Evolutionary conservation across 768 basidiomycete species (phyloP), one percentile per base, ranked within the genome.

Genomic region (Hygrocybe punicea): DNA sequence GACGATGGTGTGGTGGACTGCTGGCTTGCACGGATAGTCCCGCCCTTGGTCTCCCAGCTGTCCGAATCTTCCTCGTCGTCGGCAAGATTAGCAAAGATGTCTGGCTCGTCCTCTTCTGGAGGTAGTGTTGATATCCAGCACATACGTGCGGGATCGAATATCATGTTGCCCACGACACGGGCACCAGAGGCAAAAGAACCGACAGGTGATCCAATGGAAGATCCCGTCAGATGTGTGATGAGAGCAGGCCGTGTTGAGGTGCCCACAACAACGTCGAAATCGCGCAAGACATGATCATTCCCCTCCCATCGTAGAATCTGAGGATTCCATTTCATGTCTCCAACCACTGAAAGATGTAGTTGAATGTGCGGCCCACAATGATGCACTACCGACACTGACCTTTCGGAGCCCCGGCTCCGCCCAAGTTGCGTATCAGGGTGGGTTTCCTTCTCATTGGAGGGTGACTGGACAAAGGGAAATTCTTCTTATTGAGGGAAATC

Each of bases 271-370:
- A 83, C 84, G 42, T 98, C 96, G 69, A 98, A 99, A 55, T 93
- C 94, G 57, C 89, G 86, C 29, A 98, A 79, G 14, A 85, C 84
- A 57, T 89, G 86, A 61, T 99, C 96, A 70, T 99, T 98, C 52
- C 96, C 96, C 77, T 99, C 96, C 96, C 96, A 99, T 35, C 92
- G 87, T 14, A 90, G 82, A 2, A 85, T 85, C 16, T 73, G 76
- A 39, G 96, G 95, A 72, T 99, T 98, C 91, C 93, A 99, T 65
- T 84, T 90, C 96, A 99, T 99, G 54, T 95, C 92, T 19, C 93
- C 94, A 56, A 96, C 83, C 46, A 93, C 96, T 96, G 51, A 66
- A 44, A 69, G 61, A 60, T 59, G n/a, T 8, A 14, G 53, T 44
- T 49, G 24, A 56, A 39, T 29, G 21, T 50, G 3, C 9, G n/a